Base-by-base conservation (phyloP, 2,329 filamentous ascomycete genomes). In the Alternaria hordeiaustralica region DNA sequence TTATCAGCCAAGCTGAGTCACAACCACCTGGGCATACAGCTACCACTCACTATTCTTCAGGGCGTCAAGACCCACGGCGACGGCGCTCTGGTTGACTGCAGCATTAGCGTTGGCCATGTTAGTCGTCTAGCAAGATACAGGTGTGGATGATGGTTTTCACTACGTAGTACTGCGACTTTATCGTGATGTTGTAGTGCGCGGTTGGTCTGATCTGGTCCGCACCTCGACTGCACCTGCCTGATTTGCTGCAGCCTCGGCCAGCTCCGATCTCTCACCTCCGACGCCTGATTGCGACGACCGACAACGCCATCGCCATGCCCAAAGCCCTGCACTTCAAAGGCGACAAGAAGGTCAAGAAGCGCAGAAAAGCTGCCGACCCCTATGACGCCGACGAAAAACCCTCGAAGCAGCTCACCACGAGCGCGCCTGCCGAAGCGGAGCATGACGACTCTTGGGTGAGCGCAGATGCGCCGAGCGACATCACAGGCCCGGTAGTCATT, bases 291-390 rank as follows among this genome's bases (percentile, higher is more conserved):
- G 55, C 57, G 60, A 68, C 66, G 47, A 67, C 45, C 47, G 53
- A 56, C 28, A 15, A 53, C 47, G 49, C 45, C 55, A 18, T 23
- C 67, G 43, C 60, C 65, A 96, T 96, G 92, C 90, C 97, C 72
- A 97, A 97, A 80, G 90, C 95, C 51, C 87, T 99, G 62, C 86
- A 89, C 53, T 99, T 99, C 86, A 99, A 99, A 83, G 96, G 96
- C 85, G 96, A 99, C 83, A 97, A 96, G 82, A 96, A 96, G 83
- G 83, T 88, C 36, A 97, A 96, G 82, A 97, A 97, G 85, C 88
- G 93, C 79, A 97, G 97, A 86, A 89, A 92, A 71, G 82, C 86
- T 51, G 84, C 85, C 56, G 83, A 83, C 46, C 84, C 88, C 46
- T 82, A 85, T 63, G 81, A 83, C 26, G 78, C 80, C 12, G 78